Conservation (phyloP, 2,329 filamentous ascomycete species). For the Rutstroemia sp. region DNA sequence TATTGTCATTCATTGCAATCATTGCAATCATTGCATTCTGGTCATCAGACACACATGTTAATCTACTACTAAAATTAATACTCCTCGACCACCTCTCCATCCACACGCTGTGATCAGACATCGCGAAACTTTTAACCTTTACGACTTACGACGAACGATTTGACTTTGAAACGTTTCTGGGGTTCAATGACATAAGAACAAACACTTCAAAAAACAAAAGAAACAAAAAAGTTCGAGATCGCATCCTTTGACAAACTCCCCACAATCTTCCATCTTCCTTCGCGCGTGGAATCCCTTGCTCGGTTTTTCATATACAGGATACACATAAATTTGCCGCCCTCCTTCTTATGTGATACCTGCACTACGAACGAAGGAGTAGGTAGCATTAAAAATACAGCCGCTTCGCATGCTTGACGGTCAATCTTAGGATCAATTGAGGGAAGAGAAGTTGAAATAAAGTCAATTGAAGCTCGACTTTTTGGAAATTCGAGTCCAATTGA, state of each 20-base stretch:
- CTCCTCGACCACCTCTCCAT: no score
- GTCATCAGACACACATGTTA: no score
- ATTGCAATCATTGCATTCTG: no score
- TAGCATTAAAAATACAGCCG: neutral
- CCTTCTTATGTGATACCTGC: neutral
- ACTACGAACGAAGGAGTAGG: neutral
- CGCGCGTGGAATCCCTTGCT: neutral
- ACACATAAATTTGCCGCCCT: neutral
- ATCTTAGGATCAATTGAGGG: neutral
- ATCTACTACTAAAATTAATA: no score
- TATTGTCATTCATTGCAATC: no score
- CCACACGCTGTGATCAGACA: no score
- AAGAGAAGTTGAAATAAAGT: neutral
- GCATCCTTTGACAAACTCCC: neutral
- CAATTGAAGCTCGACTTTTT: neutral
- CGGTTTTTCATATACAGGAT: neutral
- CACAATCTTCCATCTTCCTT: neutral
- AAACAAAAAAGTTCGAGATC: neutral
- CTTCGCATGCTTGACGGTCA: neutral
- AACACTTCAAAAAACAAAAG: neutral
- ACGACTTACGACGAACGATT: neutral
- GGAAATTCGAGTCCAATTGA: neutral
- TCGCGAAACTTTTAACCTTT: neutral
- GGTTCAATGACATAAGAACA: neutral
- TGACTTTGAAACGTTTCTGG: neutral